phyloP scores from a whole-genome alignment of 2,329 filamentous ascomycete species.

The Pochonia chlamydosporia region DNA sequence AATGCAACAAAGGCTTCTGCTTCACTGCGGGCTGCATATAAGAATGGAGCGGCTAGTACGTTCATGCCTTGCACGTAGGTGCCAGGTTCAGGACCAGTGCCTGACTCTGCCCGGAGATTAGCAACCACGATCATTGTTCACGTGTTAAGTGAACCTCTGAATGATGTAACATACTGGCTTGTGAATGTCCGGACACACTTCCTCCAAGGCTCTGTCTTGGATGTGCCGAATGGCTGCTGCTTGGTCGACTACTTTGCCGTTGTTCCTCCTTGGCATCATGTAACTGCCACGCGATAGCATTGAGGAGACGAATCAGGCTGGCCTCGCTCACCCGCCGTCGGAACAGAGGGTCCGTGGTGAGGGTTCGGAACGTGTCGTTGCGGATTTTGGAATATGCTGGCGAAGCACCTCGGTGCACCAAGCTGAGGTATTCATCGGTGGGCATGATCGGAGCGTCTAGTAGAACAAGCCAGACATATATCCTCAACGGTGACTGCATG shows the following conservation, averaged over 20 bases:
- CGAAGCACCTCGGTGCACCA: constrained; percentile 89
- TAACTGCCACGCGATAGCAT: constrained; percentile 90
- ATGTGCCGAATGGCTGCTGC: constrained; percentile 30
- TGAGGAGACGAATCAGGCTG: constrained; percentile 86
- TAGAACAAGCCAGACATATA: constrained; percentile 94
- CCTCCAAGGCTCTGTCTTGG: constrained; percentile 25
- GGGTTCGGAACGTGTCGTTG: constrained; percentile 94
- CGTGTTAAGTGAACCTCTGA: constrained; percentile 8
- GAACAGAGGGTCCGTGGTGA: constrained; percentile 96
- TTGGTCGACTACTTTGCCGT: constrained; percentile 28
- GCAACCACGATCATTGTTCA: background rate
- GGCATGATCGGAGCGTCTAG: constrained; percentile 80
- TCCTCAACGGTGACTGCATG: constrained; percentile 75
- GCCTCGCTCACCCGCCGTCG: constrained; percentile 92
- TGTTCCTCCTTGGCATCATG: constrained; percentile 65
- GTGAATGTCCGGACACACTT: constrained; percentile 30
- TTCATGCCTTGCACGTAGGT: constrained; percentile 99
- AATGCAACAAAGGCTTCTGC: constrained; percentile 92
- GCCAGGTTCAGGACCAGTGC: constrained; percentile 57
- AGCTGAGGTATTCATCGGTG: constrained; percentile 81
- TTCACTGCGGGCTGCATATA: constrained; percentile 92
- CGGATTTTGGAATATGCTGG: constrained; percentile 96
- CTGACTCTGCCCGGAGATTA: constrained; percentile 52
- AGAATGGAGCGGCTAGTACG: constrained; percentile 88
- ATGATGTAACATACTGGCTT: constrained; percentile 35